A percentile compares a stretch with the other conserved stretches of the same genome.
Evolutionary conservation across 495 filamentous ascomycete species (phyloP).

Genomic region (Lasiosphaeria hispida): DNA sequence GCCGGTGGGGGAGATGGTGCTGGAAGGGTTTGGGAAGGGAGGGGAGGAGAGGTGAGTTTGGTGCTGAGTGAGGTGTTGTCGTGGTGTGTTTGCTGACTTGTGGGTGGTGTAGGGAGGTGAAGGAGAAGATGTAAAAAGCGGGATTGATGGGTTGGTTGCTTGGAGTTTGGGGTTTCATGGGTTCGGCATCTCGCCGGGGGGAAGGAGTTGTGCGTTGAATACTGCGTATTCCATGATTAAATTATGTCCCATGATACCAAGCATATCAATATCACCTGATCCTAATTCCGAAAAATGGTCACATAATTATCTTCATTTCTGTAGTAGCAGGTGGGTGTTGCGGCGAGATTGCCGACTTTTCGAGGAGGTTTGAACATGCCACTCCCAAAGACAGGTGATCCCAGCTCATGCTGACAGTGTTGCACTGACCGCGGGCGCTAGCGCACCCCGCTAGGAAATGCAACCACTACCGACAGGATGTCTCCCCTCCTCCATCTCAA

Average conservation of each 20-base stretch:
- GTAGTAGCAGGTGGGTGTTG: no score
- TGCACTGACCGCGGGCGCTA: conserved; percentile 3
- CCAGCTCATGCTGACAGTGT: neutral
- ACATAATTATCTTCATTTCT: no score
- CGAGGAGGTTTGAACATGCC: neutral
- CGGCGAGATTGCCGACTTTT: neutral
- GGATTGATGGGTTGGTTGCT: neutral
- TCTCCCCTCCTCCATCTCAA: neutral
- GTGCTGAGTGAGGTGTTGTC: neutral
- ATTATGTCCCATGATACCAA: neutral
- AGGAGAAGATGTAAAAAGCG: conserved; percentile 11
- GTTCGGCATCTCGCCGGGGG: neutral
- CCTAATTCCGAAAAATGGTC: no score
- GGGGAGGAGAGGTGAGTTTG: neutral
- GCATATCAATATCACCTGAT: neutral
- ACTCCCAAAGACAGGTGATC: neutral
- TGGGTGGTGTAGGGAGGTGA: conserved; percentile 6
- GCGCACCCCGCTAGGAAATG: conserved; percentile 14
- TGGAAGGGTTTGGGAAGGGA: neutral
- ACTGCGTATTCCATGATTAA: no score
- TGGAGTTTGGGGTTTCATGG: neutral
- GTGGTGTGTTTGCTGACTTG: neutral
- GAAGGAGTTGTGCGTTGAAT: no score
- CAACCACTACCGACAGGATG: conserved; percentile 19
- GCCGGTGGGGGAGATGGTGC: conserved; percentile 4